Base-by-base conservation (phyloP, 768 basidiomycete genomes). In the Lactifluus volemus region DNA sequence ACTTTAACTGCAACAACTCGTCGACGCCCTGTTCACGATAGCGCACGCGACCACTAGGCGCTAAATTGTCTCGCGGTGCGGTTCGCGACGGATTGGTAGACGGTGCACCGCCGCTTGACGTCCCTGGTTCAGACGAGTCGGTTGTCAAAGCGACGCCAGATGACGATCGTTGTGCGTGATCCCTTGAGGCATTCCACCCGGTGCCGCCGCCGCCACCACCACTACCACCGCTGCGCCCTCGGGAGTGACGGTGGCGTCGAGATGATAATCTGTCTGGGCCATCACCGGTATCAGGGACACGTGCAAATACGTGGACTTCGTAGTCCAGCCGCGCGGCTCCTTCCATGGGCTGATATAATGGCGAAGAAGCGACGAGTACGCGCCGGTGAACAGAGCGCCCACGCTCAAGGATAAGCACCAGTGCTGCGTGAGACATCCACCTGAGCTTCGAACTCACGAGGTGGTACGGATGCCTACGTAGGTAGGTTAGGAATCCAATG, bases 21-120 rank as follows among this genome's bases (percentile, higher is more conserved):
- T 98, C 95, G 2, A 98, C 95, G 11, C 92, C 93, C 73, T 98
- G 94, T 69, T 95, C 92, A 59, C 90, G 82, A 69, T 86, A 92
- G 39, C 84, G 81, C 57, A 84, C 72, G 39, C 82, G 80, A 34
- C 69, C 67, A 19, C 11, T 55, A 45, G 38, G 71, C 14, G 69
- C 66, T 41, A 58, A 59, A 32, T 53, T 45, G 57, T 47, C 30
- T 44, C 70, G 55, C 41, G 25, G 25, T 2, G 67, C 59, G 36
- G 61, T 47, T 53, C 61, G 48, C 36, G 67, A 34, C 17, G 60
- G 29, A 49, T 55, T 66, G 56, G 59, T 44, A 53, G 60, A 51
- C 32, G 69, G 52, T 29, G 64, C 68, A 63, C 61, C 55, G 63
- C 57, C 41, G 52, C 66, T 61, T 5, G 56, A 58, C 4, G 55